phyloP scores from a whole-genome alignment of 352 stramenopile genomes.

The Aphanomyces invadans region DNA sequence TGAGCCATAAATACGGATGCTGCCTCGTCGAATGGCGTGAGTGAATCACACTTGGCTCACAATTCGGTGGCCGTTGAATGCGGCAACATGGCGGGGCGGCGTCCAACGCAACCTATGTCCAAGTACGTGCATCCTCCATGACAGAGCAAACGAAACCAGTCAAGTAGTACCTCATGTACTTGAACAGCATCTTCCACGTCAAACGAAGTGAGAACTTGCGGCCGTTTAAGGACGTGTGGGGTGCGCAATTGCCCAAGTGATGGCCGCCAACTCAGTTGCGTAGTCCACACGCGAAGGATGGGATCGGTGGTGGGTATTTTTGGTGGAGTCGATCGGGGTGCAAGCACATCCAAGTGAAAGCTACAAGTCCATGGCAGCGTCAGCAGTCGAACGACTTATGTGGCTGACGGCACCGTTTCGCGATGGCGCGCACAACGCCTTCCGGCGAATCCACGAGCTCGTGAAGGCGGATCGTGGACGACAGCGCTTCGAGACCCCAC shows the following conservation, averaged over 20 bases:
- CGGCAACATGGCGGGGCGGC: not conserved
- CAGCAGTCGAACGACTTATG: not conserved
- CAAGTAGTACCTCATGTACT: slow-evolving; percentile 9
- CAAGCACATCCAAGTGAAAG: not conserved
- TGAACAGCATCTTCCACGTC: not conserved
- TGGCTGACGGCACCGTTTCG: not conserved
- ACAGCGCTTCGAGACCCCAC: not conserved
- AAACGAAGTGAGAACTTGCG: slow-evolving; percentile 1
- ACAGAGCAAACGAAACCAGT: no score
- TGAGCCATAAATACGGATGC: slow-evolving; percentile 13
- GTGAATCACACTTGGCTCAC: not conserved
- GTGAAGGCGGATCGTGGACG: not conserved
- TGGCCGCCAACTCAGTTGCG: not conserved
- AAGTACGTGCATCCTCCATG: not conserved
- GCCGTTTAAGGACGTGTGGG: slow-evolving; percentile 7
- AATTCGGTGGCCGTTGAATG: not conserved
- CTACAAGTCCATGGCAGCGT: not conserved
- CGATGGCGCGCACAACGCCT: not conserved
- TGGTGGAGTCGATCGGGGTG: not conserved
- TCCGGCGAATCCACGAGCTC: not conserved
- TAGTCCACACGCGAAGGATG: no score
- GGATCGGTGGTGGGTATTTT: not conserved
- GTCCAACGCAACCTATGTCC: not conserved
- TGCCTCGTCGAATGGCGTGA: not conserved
- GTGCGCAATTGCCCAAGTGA: slow-evolving; percentile 6